Base-by-base conservation (phyloP, 805 yeast genomes). In the Limtongozyma cylindracea region DNA sequence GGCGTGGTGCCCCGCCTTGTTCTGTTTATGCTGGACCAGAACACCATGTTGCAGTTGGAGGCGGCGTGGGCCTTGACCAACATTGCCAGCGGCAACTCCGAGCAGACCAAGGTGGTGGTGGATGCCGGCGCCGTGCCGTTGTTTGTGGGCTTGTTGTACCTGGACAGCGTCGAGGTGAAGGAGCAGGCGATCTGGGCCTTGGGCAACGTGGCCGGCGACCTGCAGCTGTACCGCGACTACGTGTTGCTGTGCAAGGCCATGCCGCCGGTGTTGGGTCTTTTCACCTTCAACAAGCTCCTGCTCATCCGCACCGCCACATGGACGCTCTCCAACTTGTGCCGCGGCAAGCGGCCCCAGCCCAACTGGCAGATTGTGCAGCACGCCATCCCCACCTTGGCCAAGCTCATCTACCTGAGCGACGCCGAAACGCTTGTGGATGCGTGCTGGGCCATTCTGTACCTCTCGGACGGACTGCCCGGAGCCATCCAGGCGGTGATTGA, bases 1-100 rank as follows among this genome's bases (percentile, higher is more conserved):
- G 96, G 96, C 20, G 94, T 84, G 16, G 88, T 88, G 24, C 91
- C 95, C 27, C 68, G 69, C 24, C 61, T 88, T 43, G 94, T 88
- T 24, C 68, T 62, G 34, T 78, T 82, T 35, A 72, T 88, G 80
- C 52, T 55, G 27, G 40, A 39, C 17, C 55, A 62, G 24, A 80
- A 76, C 32, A 80, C 76, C 37, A 65, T 74, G 57, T 58, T 88
- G 35, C 96, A 84, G 49, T 63, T 88, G 36, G 98, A 88, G 53
- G 93, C 96, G 8, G 95, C 98, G 6, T 88, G 98, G 98, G 96
- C 96, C n/a, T 61, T 88, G 34, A 88, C 98, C 22, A 88, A 88
- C 43, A 84, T 88, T 44, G 96, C 96, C 12, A 77, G 94, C 4
- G 98, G 98, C 30, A 55, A 71, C 23, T 65, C 91, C 19, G 72